Base-by-base conservation (phyloP, 1,284 basidiomycete species). In the Phylloporus gajari region DNA sequence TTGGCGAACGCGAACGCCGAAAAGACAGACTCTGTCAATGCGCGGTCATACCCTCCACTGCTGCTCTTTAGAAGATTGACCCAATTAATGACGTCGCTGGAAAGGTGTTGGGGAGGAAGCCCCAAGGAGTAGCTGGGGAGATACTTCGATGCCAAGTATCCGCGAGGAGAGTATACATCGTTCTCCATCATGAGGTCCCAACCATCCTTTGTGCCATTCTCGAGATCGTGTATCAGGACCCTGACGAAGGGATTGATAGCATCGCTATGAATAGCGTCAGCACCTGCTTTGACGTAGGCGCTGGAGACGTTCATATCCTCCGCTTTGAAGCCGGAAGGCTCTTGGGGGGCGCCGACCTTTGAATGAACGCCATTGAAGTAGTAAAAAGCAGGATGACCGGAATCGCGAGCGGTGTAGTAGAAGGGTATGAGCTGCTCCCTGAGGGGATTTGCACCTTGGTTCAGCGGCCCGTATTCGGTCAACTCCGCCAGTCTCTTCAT, bases 401-500 rank as follows among this genome's bases (percentile, higher is more conserved):
- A 67, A 5, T 67, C n/a, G 17, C 68, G 70, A 42, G 66, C 51
- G 8, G 13, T 27, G 44, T 46, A 65, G 44, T 77, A 74, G 44
- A 42, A 78, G 5, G 75, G 65, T 56, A 78, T 75, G 30, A 76
- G 65, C n/a, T 40, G 68, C 6, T 69, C 64, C 30, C 13, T 60
- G 53, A 76, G 74, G 2, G 27, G 65, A 13, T 62, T 60, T 12
- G 25, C 9, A 35, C 65, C 69, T n/a, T 70, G 6, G 27, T 78
- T 72, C 32, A 76, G 51, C 13, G 67, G 67, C 5, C 40, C 40
- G 19, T 76, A 76, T 56, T 73, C 53, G 8, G 64, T 75, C 56
- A 79, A 67, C 51, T 82, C 67, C 27, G 80, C 83, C 9, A 78
- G 46, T 48, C 80, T 81, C 56, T 73, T 77, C 82, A 82, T 84